phyloP scores from a whole-genome alignment of 202 grass and related monocot genomes.

The Setaria italica region DNA sequence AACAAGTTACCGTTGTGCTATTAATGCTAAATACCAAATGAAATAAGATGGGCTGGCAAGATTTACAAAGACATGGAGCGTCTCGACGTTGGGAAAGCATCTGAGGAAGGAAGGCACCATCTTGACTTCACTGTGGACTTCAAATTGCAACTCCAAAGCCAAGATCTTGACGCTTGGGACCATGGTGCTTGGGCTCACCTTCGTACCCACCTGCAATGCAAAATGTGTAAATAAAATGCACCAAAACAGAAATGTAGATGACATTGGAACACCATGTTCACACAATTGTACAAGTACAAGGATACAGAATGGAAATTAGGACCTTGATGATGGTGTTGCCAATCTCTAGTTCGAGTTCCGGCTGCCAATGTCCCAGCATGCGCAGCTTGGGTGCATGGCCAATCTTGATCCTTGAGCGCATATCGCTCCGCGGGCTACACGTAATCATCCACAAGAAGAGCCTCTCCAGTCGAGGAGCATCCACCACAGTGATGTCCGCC shows the following conservation, averaged over 20 bases:
- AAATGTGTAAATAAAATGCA: background rate
- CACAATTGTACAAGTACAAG: background rate
- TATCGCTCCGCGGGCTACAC: too few relatives aligned
- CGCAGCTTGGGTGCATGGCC: too few relatives aligned
- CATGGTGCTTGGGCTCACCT: slow-evolving; percentile 29
- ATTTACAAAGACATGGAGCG: slow-evolving; percentile 45
- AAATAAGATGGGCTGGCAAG: background rate
- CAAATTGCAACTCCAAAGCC: slow-evolving; percentile 48
- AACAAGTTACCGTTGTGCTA: background rate
- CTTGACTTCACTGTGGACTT: background rate
- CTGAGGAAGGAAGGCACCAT: slow-evolving; percentile 50
- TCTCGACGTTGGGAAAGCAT: slow-evolving; percentile 60
- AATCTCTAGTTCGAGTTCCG: background rate
- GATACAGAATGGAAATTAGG: background rate
- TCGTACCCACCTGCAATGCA: slow-evolving; percentile 34
- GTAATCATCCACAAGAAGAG: too few relatives aligned
- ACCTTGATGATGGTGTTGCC: slow-evolving; percentile 46
- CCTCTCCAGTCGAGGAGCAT: too few relatives aligned
- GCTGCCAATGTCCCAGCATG: too few relatives aligned
- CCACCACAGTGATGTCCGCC: too few relatives aligned
- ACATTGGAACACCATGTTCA: background rate
- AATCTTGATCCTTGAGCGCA: too few relatives aligned
- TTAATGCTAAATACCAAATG: background rate
- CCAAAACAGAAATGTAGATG: background rate
- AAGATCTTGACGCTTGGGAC: slow-evolving; percentile 47